A percentile compares a stretch with the other conserved stretches of the same genome.
These are phyloP conservation scores for Ustilago hordei DNA, from an alignment of 1,284 basidiomycete genomes.

Conservation along the genomic window DNA sequence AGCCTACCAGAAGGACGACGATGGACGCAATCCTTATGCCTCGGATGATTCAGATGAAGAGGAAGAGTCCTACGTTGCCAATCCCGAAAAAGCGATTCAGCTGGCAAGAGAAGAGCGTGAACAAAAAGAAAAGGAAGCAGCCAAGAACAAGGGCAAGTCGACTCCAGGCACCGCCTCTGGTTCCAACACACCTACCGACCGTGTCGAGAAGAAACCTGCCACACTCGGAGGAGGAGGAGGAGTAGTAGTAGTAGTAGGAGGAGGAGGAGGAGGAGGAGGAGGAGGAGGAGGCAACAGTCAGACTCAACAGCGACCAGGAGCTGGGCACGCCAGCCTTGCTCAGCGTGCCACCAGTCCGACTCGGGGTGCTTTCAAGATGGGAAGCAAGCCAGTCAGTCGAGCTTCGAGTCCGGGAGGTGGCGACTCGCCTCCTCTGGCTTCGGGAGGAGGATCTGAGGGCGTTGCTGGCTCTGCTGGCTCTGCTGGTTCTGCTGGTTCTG, in stretches of 20 bases:
- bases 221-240: background rate
- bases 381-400: slow-evolving; percentile 54
- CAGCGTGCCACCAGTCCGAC: slow-evolving; percentile 58
- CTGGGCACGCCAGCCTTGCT: slow-evolving; percentile 56
- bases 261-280: too few species aligned
- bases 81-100: slow-evolving; percentile 67
- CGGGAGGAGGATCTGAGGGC: slow-evolving; percentile 1
- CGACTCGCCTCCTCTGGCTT: slow-evolving; percentile 39
- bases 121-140: slow-evolving; percentile 48
- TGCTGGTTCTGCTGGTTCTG: slow-evolving; percentile 15
- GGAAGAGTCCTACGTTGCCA: slow-evolving; percentile 64
- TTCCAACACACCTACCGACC: slow-evolving; percentile 44
- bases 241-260: too few species aligned
- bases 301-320: slow-evolving; percentile 51
- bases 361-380: slow-evolving; percentile 45
- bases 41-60: slow-evolving; percentile 66
- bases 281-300: background rate
- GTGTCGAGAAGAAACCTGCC: slow-evolving; percentile 44
- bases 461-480: slow-evolving; percentile 12
- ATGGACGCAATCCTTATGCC: slow-evolving; percentile 65
- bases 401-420: slow-evolving; percentile 41
- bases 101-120: slow-evolving; percentile 66
- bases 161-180: slow-evolving; percentile 29
- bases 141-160: slow-evolving; percentile 43
- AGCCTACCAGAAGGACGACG: slow-evolving; percentile 66